These are phyloP conservation scores for Marasmius tenuissimus DNA, from an alignment of 1,284 basidiomycete species.

Conservation along the genomic window DNA sequence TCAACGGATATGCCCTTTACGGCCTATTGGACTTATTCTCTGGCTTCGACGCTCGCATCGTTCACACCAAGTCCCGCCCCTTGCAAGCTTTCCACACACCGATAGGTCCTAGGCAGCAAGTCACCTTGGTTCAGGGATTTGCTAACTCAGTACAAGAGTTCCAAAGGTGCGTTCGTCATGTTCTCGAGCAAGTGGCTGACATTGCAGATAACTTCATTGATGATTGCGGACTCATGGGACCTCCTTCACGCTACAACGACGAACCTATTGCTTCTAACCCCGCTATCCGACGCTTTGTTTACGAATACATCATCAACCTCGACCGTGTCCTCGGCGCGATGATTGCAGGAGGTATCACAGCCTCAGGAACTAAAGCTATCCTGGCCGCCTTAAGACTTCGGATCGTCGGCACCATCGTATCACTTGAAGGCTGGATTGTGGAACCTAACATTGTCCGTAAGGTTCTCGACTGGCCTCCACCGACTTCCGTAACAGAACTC, in stretches of 20 bases:
- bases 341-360: not conserved
- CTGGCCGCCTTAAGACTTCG: not conserved
- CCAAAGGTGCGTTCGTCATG: constrained; percentile 20
- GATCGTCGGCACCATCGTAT: no score
- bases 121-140: constrained; percentile 3
- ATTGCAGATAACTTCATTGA: constrained; percentile 2
- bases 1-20: constrained; percentile 25
- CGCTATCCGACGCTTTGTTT: not conserved
- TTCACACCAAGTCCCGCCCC: constrained; percentile 14
- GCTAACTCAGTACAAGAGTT: constrained; percentile 25
- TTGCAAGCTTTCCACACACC: constrained; percentile 9
- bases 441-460: no score
- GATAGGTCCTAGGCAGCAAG: constrained; percentile 2
- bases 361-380: not conserved
- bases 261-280: not conserved
- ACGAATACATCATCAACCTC: not conserved
- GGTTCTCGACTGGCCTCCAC: no score
- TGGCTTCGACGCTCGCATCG: constrained; percentile 22
- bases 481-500: no score
- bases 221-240: not conserved
- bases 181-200: constrained; percentile 14
- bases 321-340: not conserved
- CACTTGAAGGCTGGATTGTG: no score
- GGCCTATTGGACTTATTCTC: constrained; percentile 25
- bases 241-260: not conserved